Conservation (phyloP, 768 basidiomycete species). For the Gloeophyllum trabeum region DNA sequence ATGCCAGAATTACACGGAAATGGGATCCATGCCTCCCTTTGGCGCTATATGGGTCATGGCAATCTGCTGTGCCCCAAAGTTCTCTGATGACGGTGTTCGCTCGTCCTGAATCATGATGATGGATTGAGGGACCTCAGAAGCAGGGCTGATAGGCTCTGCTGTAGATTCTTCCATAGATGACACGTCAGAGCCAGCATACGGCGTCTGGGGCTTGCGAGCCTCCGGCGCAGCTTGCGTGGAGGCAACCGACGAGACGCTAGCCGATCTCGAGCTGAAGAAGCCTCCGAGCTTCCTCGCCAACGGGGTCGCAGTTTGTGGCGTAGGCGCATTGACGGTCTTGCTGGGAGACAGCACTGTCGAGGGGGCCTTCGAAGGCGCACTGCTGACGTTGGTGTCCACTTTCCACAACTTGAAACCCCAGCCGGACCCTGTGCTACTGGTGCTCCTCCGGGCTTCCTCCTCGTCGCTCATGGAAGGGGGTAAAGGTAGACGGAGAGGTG, state of each 20-base stretch:
- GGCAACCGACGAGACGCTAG: background rate
- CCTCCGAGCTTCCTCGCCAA: constrained; percentile 60
- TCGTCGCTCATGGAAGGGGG: constrained; percentile 5
- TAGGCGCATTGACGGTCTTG: constrained; percentile 15
- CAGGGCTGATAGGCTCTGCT: constrained; percentile 20
- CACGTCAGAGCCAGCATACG: constrained; percentile 3
- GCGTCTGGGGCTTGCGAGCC: background rate
- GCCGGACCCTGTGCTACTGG: constrained; percentile 18
- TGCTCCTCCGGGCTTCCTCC: constrained; percentile 8
- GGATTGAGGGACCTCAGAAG: background rate
- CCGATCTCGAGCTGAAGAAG: constrained; percentile 39
- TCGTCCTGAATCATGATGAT: constrained; percentile 1
- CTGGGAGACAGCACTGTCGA: constrained; percentile 18
- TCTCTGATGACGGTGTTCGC: no score
- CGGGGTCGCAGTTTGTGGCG: constrained; percentile 24
- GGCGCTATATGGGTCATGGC: no score
- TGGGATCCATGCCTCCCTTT: no score
- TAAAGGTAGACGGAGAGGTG: no score
- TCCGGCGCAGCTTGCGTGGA: background rate
- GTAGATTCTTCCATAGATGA: constrained; percentile 26
- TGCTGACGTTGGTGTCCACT: constrained; percentile 2
- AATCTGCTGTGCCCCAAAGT: no score
- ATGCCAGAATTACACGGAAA: no score
- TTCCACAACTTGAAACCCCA: constrained; percentile 71
- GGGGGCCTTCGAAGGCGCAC: constrained; percentile 11